These are phyloP conservation scores for Theobroma cacao DNA, from an alignment of 345 rosid genomes.

Conservation along the genomic window DNA sequence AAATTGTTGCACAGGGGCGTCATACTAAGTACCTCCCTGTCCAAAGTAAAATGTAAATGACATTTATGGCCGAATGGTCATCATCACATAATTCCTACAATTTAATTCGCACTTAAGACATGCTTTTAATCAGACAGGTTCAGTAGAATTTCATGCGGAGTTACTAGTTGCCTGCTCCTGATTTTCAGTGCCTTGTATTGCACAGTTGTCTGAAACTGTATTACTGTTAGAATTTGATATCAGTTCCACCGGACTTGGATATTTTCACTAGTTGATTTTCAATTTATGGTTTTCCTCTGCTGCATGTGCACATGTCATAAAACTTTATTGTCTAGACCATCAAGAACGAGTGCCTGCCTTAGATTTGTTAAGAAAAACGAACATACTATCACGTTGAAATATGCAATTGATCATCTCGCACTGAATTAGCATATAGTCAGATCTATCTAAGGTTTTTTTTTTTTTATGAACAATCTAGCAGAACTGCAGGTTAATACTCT, in stretches of 20 bases:
- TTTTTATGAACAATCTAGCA: too few relatives aligned
- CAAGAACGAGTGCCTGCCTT: neutral
- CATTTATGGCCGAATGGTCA: neutral
- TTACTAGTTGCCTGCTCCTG: neutral
- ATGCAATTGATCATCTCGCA: too few relatives aligned
- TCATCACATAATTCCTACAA: neutral
- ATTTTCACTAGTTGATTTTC: neutral
- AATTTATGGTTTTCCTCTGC: neutral
- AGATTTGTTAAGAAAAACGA: too few relatives aligned
- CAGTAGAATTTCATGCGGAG: neutral
- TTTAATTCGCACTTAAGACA: neutral
- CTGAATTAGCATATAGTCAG: too few relatives aligned
- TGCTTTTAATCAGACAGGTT: neutral
- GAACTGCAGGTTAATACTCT: too few relatives aligned
- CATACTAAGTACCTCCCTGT: slow-evolving; percentile 78
- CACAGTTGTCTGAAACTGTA: neutral
- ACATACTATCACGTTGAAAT: too few relatives aligned
- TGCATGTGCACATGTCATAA: neutral
- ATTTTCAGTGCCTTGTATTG: neutral
- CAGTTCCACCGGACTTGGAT: neutral
- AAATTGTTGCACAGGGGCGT: slow-evolving; percentile 85
- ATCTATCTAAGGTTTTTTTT: too few relatives aligned
- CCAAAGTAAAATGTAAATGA: slow-evolving; percentile 48
- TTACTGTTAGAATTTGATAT: neutral
- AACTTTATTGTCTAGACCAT: neutral